Percentiles rank a stretch among this genome's conserved stretches.
Evolutionary conservation across 805 yeast species (phyloP).

Genomic region (Scheffersomyces amazonensis): DNA sequence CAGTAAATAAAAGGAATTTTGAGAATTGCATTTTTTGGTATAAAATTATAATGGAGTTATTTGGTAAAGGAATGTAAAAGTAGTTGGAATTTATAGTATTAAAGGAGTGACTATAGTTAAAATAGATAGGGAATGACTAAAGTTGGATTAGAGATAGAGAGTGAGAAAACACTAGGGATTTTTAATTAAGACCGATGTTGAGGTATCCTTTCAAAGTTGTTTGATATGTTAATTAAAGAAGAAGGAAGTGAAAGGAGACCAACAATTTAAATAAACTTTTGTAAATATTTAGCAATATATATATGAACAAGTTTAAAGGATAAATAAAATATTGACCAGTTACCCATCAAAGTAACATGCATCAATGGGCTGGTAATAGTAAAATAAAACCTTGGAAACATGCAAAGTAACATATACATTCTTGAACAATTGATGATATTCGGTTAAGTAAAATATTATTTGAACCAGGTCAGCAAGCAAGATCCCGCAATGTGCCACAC

Average conservation of each 20-base stretch:
- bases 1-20: conserved; percentile 15
- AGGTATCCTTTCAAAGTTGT: neutral
- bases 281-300: too few species aligned
- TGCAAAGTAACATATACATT: too few species aligned
- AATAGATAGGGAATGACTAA: conserved; percentile 16
- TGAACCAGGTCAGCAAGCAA: too few species aligned
- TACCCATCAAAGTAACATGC: too few species aligned
- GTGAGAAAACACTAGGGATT: conserved; percentile 6
- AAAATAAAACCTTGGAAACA: too few species aligned
- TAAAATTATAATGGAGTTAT: neutral
- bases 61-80: conserved; percentile 2
- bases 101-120: conserved; percentile 16
- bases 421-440: too few species aligned
- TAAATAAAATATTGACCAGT: too few species aligned
- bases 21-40: conserved; percentile 24
- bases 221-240: neutral
- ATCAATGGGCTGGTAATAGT: too few species aligned
- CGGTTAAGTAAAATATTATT: too few species aligned
- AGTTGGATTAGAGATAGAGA: conserved; percentile 8
- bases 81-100: conserved; percentile 1
- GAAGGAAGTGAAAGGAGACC: conserved; percentile 1
- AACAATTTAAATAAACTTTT: too few species aligned
- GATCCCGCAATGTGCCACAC: too few species aligned
- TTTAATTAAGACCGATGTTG: neutral
- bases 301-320: too few species aligned